Evolutionary conservation across 441 rosid genomes (phyloP).

Genomic region (Rhodomyrtus psidioides): DNA sequence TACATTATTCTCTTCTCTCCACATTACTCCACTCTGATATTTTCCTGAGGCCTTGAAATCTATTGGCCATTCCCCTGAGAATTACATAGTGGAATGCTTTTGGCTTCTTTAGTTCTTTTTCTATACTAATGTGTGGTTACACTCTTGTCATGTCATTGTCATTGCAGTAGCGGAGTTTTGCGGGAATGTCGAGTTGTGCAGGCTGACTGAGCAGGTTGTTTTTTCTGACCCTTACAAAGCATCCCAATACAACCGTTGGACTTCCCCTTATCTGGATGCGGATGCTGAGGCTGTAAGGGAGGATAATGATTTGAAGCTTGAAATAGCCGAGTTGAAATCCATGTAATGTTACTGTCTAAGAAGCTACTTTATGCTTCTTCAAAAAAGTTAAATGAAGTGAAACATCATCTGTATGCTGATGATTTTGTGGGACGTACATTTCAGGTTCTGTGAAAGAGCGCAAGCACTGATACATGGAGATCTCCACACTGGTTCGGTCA

Average conservation of each 20-base stretch:
- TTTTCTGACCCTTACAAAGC: conserved; percentile 86
- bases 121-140: neutral
- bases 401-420: neutral
- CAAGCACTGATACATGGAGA: conserved; percentile 92
- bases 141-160: neutral
- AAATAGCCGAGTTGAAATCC: conserved; percentile 80
- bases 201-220: conserved; percentile 89
- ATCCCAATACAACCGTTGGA: conserved; percentile 65
- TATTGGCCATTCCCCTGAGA: neutral
- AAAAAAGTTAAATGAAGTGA: neutral
- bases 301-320: conserved; percentile 64
- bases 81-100: neutral
- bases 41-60: neutral
- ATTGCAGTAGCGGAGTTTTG: conserved; percentile 85
- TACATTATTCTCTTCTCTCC: neutral
- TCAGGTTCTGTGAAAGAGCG: conserved; percentile 87
- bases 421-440: neutral
- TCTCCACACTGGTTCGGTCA: conserved; percentile 87
- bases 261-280: conserved; percentile 72
- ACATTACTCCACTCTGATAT: neutral
- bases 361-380: neutral
- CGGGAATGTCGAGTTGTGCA: conserved; percentile 82
- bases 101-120: neutral
- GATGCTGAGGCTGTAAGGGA: conserved; percentile 73
- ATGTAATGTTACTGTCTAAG: conserved; percentile 30